Base-by-base conservation (phyloP, 345 rosid genomes). In the Isatis tinctoria region DNA sequence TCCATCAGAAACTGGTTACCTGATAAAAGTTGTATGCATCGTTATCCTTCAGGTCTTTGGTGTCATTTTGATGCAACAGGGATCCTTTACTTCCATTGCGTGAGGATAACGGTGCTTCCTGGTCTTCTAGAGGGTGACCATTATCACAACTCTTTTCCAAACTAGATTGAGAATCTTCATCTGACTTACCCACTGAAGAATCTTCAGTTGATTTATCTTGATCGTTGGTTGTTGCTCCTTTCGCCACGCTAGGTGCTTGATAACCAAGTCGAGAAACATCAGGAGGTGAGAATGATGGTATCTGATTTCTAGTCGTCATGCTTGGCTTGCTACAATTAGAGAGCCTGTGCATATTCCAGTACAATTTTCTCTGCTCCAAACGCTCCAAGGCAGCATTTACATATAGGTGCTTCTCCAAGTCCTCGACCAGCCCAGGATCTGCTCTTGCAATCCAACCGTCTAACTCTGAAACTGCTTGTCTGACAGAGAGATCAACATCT, bases 391-490 rank as follows among this genome's bases (percentile, higher is more conserved):
- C 97, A 66, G 87, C 92, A 81, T 90, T 86, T 18, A 95, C 99
- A 85, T 88, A 95, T 1, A 97, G 90, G 79, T 90, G 99, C 83
- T 83, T 92, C 82, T 85, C 97, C 67, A 87, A 61, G 76, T 95
- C 99, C 78, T 88, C 97, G 24, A 92, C 92, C 11, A 90, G 90
- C 24, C 97, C 97, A 0, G 97, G 88, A 73, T 95, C 90, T 13
- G 97, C 93, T 82, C 79, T 87, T 27, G 80, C 88, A 79, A 95
- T 80, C 99, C 97, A 95, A 73, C 89, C 49, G 76, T 95, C 97
- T 44, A 95, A 73, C 79, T 95, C 99, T 2, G 90, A 82, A 78
- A 95, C 88, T 48, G 96, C 97, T 75, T 87, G 82, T 82, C 93
- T 85, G 20, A 90, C 91, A 6, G 97, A 88, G 7, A 92, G 83